A percentile compares a stretch with the other conserved stretches of the same genome.
phyloP scores from a whole-genome alignment of 2,329 filamentous ascomycete species.

The Aureobasidium vineae region DNA sequence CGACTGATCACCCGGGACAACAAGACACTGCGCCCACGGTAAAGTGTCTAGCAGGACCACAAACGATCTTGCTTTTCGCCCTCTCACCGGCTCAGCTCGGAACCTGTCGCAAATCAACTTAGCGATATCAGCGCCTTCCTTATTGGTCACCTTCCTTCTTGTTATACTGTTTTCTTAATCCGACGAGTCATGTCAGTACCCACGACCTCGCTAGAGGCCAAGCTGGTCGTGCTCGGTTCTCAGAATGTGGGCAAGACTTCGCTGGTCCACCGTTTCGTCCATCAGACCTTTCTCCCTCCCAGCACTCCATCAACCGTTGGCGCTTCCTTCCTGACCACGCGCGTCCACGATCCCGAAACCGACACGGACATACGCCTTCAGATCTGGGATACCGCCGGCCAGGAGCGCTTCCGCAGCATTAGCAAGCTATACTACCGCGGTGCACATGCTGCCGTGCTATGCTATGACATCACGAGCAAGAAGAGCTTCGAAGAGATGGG shows the following conservation, averaged over 20 bases:
- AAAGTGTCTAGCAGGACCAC: background rate
- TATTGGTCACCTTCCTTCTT: conserved; percentile 8
- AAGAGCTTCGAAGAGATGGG: conserved; percentile 89
- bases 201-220: conserved; percentile 65
- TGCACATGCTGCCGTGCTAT: conserved; percentile 88
- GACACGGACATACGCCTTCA: conserved; percentile 87
- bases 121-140: background rate
- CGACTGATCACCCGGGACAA: conserved; percentile 10
- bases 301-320: conserved; percentile 50
- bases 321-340: conserved; percentile 61
- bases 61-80: conserved; percentile 18
- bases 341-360: conserved; percentile 72
- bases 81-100: background rate
- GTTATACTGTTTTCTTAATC: conserved; percentile 1
- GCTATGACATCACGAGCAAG: conserved; percentile 89
- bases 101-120: background rate
- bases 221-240: conserved; percentile 76
- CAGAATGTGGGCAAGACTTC: conserved; percentile 80
- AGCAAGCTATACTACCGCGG: conserved; percentile 95
- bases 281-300: conserved; percentile 65
- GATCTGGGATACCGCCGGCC: conserved; percentile 95
- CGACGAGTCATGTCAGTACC: conserved; percentile 19
- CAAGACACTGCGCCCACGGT: background rate
- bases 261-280: conserved; percentile 72
- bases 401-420: conserved; percentile 93